A percentile compares a stretch with the other conserved stretches of the same genome.
These are phyloP conservation scores for Fistulina hepatica DNA, from an alignment of 1,284 basidiomycete genomes.

Conservation along the genomic window DNA sequence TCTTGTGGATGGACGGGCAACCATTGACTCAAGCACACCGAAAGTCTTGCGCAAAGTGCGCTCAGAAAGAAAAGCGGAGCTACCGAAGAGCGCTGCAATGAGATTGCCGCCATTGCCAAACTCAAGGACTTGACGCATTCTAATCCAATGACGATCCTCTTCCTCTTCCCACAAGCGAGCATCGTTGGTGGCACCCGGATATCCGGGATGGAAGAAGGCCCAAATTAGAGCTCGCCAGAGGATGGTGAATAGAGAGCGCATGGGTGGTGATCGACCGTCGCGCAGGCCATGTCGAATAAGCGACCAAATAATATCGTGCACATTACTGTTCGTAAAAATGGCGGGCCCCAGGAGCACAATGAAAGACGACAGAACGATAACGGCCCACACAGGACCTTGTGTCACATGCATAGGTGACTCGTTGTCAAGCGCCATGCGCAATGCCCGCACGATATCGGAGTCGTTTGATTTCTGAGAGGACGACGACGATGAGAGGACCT, in stretches of 20 bases:
- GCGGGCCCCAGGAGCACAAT: conserved; percentile 50
- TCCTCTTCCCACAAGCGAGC: conserved; percentile 24
- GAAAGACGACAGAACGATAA: conserved; percentile 50
- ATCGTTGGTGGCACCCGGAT: conserved; percentile 26
- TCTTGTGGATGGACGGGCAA: conserved; percentile 36
- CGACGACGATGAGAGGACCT: conserved; percentile 19
- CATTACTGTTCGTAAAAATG: conserved; percentile 33
- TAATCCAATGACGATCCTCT: conserved; percentile 27
- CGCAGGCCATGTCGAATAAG: conserved; percentile 44
- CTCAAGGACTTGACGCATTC: conserved; percentile 37
- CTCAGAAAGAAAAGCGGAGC: conserved; percentile 27
- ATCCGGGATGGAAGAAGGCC: conserved; percentile 48
- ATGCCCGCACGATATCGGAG: conserved; percentile 10
- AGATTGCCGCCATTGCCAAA: conserved; percentile 48
- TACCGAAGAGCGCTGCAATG: conserved; percentile 41
- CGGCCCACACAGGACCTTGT: conserved; percentile 65
- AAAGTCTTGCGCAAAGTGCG: conserved; percentile 32
- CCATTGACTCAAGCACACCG: conserved; percentile 42
- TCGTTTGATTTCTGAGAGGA: conserved; percentile 14
- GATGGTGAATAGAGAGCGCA: conserved; percentile 46
- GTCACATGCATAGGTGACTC: conserved; percentile 46
- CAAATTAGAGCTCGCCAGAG: conserved; percentile 55
- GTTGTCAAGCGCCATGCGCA: conserved; percentile 24
- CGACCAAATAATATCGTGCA: conserved; percentile 37
- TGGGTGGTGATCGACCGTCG: conserved; percentile 47